Conservation (phyloP, 1,284 basidiomycete genomes). For the Pseudozyma hubeiensis region DNA sequence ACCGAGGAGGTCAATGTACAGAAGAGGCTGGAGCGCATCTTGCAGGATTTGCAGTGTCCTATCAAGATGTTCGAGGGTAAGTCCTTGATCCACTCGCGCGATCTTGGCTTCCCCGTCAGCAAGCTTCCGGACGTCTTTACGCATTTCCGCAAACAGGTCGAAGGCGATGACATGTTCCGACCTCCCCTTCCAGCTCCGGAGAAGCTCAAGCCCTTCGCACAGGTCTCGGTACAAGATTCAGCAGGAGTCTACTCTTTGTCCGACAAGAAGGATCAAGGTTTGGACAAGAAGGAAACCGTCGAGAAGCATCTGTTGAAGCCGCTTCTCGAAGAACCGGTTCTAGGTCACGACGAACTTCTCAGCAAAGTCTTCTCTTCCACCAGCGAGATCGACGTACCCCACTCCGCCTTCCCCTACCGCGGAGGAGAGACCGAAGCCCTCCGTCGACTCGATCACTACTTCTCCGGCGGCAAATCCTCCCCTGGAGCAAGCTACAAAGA, state of each 20-base stretch:
- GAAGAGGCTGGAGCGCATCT: conserved; percentile 20
- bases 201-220: conserved; percentile 52
- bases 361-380: conserved; percentile 10
- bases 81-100: conserved; percentile 34
- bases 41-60: conserved; percentile 14
- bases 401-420: conserved; percentile 54
- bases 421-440: conserved; percentile 62
- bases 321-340: conserved; percentile 40
- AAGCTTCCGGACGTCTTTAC: conserved; percentile 63
- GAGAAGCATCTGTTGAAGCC: conserved; percentile 47
- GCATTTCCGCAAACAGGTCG: conserved; percentile 61
- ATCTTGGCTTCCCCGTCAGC: conserved; percentile 51
- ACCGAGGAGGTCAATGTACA: conserved; percentile 59
- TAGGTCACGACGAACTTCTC: conserved; percentile 35
- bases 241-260: conserved; percentile 37
- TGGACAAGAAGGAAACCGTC: conserved; percentile 24
- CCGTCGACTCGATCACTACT: conserved; percentile 52
- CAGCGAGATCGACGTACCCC: conserved; percentile 15
- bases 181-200: conserved; percentile 39
- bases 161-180: conserved; percentile 49
- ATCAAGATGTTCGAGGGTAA: conserved; percentile 42
- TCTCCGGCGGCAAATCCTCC: conserved; percentile 22
- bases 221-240: conserved; percentile 18
- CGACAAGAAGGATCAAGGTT: conserved; percentile 4
- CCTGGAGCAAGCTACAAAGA: conserved; percentile 56